phyloP scores from a whole-genome alignment of 192 early-diverging fungal genomes.

The Pilobolus umbonatus region DNA sequence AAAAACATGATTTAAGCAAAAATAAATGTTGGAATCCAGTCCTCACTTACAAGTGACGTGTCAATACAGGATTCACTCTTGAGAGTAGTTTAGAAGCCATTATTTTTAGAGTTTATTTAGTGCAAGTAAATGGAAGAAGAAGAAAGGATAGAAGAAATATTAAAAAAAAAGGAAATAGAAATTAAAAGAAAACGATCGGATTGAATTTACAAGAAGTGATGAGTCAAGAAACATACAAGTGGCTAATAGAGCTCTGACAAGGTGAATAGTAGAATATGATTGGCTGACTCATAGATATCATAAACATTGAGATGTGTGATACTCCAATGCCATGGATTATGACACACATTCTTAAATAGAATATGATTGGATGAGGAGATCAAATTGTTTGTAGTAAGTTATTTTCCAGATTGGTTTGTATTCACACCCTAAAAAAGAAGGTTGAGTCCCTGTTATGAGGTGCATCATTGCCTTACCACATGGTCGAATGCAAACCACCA shows the following conservation, averaged over 20 bases:
- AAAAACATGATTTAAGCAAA: neutral
- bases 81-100: conserved; percentile 23
- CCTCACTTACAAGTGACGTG: conserved; percentile 15
- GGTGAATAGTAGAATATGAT: no score
- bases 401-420: no score
- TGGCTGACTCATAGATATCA: no score
- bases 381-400: no score
- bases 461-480: neutral
- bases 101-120: neutral
- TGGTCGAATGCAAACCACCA: conserved; percentile 32
- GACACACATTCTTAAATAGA: no score
- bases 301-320: no score
- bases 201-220: no score
- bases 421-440: neutral
- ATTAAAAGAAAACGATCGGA: no score
- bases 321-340: no score
- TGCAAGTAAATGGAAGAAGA: neutral
- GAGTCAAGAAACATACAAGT: no score
- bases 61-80: conserved; percentile 7
- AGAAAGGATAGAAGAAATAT: conserved; percentile 4
- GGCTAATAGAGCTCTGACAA: no score
- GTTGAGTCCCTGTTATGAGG: neutral
- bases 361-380: no score
- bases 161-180: neutral
- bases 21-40: neutral